Conservation (phyloP, 768 basidiomycete genomes). For the Coprinopsis cinerea region DNA sequence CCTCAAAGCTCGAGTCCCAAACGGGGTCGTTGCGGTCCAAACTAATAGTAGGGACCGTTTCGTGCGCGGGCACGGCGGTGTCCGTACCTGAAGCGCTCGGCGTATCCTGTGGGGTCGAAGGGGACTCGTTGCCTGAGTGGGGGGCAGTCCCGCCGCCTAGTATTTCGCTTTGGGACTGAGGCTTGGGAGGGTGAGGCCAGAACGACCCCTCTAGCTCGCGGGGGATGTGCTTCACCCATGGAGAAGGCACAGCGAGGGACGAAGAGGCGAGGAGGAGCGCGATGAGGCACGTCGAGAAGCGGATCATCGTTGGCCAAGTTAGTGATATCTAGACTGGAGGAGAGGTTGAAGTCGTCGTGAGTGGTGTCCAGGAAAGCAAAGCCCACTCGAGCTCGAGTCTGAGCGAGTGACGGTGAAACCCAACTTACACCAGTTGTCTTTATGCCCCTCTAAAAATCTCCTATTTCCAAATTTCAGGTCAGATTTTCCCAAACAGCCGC, state of each 20-base stretch:
- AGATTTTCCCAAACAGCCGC: too few species aligned
- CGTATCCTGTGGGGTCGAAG: too few species aligned
- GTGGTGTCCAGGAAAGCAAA: too few species aligned
- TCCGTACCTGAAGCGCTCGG: constrained; percentile 11
- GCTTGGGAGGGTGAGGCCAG: too few species aligned
- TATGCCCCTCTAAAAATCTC: too few species aligned
- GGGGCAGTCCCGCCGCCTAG: too few species aligned
- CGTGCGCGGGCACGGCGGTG: constrained; percentile 23
- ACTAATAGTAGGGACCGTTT: constrained; percentile 37
- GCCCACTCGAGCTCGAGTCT: too few species aligned
- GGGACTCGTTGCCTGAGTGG: too few species aligned
- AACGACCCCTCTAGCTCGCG: constrained; percentile 11
- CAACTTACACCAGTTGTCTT: too few species aligned
- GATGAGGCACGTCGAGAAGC: constrained; percentile 27
- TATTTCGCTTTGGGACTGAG: too few species aligned
- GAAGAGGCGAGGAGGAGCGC: constrained; percentile 28
- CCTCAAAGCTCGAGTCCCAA: constrained; percentile 24
- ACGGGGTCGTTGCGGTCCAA: constrained; percentile 40
- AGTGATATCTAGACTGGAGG: background rate
- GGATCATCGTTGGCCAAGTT: constrained; percentile 26
- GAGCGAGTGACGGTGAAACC: too few species aligned
- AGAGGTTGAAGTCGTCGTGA: background rate
- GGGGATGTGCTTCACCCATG: background rate
- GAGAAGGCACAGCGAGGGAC: constrained; percentile 22
- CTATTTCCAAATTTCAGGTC: too few species aligned